Conservation (phyloP, 495 filamentous ascomycete species). For the Polyplosphaeria fusca region DNA sequence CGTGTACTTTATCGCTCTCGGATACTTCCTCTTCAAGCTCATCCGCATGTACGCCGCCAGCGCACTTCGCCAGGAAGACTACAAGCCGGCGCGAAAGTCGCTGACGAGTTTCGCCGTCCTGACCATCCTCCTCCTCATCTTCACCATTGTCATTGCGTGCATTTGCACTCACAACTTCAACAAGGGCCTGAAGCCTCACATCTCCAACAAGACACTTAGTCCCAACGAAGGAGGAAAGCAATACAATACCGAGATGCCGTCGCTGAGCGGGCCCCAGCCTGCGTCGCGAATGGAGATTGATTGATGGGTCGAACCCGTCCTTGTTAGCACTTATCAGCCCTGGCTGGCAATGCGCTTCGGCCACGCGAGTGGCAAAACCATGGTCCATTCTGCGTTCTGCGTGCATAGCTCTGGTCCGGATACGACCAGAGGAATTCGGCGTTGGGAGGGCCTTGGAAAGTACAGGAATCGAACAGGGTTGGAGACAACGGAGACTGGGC, state of each 20-base stretch:
- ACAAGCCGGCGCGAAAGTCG: constrained; percentile 69
- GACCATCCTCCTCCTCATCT: constrained; percentile 79
- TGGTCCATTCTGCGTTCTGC: constrained; percentile 18
- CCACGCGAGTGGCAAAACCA: no score
- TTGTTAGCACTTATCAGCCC: no score
- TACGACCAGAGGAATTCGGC: constrained; percentile 14
- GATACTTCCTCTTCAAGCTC: constrained; percentile 98
- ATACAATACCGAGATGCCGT: constrained; percentile 62
- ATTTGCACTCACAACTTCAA: constrained; percentile 88
- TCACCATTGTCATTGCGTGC: constrained; percentile 85
- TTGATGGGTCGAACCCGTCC: no score
- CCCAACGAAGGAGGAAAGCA: constrained; percentile 57
- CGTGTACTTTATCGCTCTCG: constrained; percentile 83
- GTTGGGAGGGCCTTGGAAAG: no score
- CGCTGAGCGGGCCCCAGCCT: constrained; percentile 51
- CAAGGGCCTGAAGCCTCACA: constrained; percentile 83
- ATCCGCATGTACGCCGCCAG: constrained; percentile 80
- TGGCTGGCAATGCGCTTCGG: no score
- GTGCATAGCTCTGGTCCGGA: constrained; percentile 26
- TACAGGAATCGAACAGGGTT: no score
- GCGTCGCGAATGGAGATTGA: constrained; percentile 86
- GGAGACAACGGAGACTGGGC: no score
- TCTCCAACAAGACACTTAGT: constrained; percentile 60
- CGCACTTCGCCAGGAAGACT: constrained; percentile 47
- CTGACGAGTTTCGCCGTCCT: constrained; percentile 93